phyloP scores from a whole-genome alignment of 352 stramenopile genomes.

The Phytophthora niederhauseri region DNA sequence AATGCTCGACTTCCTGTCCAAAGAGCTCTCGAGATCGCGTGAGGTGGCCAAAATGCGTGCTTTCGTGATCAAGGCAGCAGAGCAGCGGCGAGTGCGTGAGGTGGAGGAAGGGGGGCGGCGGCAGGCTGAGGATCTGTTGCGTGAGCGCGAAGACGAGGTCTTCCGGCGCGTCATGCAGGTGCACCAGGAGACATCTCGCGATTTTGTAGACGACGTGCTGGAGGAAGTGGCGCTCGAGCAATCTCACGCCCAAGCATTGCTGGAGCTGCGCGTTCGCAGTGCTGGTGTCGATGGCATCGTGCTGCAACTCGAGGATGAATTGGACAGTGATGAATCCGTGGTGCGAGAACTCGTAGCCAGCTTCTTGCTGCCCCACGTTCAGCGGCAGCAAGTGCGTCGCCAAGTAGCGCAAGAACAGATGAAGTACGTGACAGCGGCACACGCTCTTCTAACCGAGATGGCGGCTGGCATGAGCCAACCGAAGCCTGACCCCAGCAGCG shows the following conservation, averaged over 20 bases:
- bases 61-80: slow-evolving; percentile 72
- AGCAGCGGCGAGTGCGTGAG: slow-evolving; percentile 77
- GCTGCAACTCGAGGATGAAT: slow-evolving; percentile 46
- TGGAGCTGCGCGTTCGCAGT: slow-evolving; percentile 61
- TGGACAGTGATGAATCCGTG: slow-evolving; percentile 61
- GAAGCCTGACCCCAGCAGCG: slow-evolving; percentile 5
- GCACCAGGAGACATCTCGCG: slow-evolving; percentile 77
- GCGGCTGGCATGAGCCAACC: slow-evolving; percentile 27
- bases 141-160: slow-evolving; percentile 85
- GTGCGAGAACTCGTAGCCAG: slow-evolving; percentile 84
- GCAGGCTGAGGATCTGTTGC: slow-evolving; percentile 86
- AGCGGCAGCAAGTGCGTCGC: slow-evolving; percentile 62
- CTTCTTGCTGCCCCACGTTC: slow-evolving; percentile 81
- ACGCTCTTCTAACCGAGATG: slow-evolving; percentile 61
- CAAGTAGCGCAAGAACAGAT: slow-evolving; percentile 64
- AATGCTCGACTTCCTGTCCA: slow-evolving; percentile 90
- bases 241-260: slow-evolving; percentile 46
- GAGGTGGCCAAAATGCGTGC: slow-evolving; percentile 79
- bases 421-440: slow-evolving; percentile 71
- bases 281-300: slow-evolving; percentile 56
- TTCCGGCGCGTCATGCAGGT: slow-evolving; percentile 78
- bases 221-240: slow-evolving; percentile 60
- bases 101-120: slow-evolving; percentile 86
- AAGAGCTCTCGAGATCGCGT: slow-evolving; percentile 83
- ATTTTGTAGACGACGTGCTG: slow-evolving; percentile 76